A percentile compares a stretch with the other conserved stretches of the same genome.
Conservation (phyloP, 495 filamentous ascomycete genomes). For the Pyrenopolyporus hunteri region DNA sequence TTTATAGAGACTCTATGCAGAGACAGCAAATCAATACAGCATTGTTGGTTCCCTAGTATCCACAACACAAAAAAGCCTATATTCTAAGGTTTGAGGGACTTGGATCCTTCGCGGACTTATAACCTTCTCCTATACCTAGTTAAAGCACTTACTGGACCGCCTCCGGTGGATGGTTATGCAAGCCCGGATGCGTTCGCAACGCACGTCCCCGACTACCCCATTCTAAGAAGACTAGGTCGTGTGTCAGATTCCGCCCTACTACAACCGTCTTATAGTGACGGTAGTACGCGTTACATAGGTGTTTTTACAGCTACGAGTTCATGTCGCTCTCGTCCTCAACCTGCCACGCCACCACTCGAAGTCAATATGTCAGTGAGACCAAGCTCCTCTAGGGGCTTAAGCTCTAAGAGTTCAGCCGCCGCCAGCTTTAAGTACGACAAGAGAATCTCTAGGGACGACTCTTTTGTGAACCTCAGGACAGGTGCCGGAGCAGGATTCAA, state of each 20-base stretch:
- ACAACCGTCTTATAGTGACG: conserved; percentile 34
- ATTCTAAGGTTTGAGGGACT: conserved; percentile 1
- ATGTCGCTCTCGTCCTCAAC: conserved; percentile 48
- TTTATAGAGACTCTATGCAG: conserved; percentile 9
- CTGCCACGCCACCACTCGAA: conserved; percentile 43
- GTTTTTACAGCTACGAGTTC: conserved; percentile 38
- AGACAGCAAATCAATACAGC: neutral
- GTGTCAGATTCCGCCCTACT: conserved; percentile 54
- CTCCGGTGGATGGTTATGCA: conserved; percentile 32
- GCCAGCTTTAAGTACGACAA: conserved; percentile 43
- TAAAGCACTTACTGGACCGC: conserved; percentile 23
- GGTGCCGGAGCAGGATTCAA: conserved; percentile 34
- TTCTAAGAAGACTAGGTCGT: conserved; percentile 47
- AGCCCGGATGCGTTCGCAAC: conserved; percentile 39
- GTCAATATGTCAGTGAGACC: conserved; percentile 49
- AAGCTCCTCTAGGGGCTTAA: conserved; percentile 46
- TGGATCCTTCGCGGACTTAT: conserved; percentile 21
- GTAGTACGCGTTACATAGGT: conserved; percentile 21
- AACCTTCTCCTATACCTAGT: conserved; percentile 14
- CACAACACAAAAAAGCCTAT: conserved; percentile 17
- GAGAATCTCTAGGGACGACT: conserved; percentile 57
- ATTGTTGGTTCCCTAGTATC: conserved; percentile 3
- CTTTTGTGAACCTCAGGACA: conserved; percentile 43
- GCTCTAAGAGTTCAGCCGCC: conserved; percentile 26
- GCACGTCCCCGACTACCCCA: conserved; percentile 49